Evolutionary conservation across 495 filamentous ascomycete genomes (phyloP), one percentile per base, ranked within the genome.

Genomic region (Tuber aestivum): DNA sequence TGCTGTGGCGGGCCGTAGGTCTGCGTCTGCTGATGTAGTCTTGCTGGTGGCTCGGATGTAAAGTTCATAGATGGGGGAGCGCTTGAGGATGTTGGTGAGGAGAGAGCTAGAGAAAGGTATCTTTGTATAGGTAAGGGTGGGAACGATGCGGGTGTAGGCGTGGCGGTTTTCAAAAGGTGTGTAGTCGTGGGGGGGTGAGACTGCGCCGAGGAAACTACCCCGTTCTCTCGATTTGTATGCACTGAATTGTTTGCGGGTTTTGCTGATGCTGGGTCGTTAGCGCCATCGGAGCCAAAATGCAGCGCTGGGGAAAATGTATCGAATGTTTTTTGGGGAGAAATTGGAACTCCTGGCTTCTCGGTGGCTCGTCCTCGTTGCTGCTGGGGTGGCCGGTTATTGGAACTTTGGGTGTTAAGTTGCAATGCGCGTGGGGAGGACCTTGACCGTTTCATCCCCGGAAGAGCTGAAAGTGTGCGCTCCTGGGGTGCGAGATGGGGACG

Each of bases 1-100:
- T 97, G 71, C n/a, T 81, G 81, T 14, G 81, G 75, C 32, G 68
- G 77, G 41, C 75, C 73, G 69, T 78, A 70, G 50, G 38, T 71
- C 45, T 73, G 72, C 18, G 72, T 50, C 8, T 65, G 73, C 68
- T 70, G 44, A 71, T 69, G 68, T 21, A 71, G 69, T 65, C 41
- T 45, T 27, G 37, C 45, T 68, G 69, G 74, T 77, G 48, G 69
- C 41, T 71, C 21, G 10, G 80, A 61, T 40, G 48, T 69, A 35
- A 78, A 74, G 32, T 37, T 40, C 65, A 68, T 41, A 21, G 32
- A 44, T 44, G 41, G 56, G 16, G 72, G 42, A 71, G 75, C 48
- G 16, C 41, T 44, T 10, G 70, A 35, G 41, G 72, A 76, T 42
- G 78, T 81, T 27, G 80, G 81, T 2, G 81, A 83, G 14, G 81